These are phyloP conservation scores for Fusarium musae DNA, from an alignment of 2,329 filamentous ascomycete species.

Conservation along the genomic window DNA sequence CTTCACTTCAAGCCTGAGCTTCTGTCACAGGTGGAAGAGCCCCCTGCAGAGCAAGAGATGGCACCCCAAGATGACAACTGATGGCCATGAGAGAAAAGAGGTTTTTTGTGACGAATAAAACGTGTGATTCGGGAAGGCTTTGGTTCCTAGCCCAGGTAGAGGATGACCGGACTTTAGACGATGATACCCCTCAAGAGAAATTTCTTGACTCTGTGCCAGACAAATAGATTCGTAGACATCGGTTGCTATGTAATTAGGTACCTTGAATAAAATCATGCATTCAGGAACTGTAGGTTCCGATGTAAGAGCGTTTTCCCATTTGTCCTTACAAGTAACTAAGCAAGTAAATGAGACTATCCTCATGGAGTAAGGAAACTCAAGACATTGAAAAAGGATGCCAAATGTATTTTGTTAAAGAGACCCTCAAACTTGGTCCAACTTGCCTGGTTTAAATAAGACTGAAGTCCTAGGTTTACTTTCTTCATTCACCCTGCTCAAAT, in stretches of 20 bases:
- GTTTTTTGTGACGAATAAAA: too few relatives aligned
- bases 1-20: background rate
- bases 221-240: background rate
- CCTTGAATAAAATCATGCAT: background rate
- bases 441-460: too few relatives aligned
- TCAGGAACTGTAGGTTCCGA: too few relatives aligned
- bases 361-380: background rate
- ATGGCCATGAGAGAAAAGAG: background rate
- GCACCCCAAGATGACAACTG: background rate
- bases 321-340: background rate
- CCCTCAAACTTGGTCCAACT: too few relatives aligned
- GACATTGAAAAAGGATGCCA: background rate
- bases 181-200: background rate
- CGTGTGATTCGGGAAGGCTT: background rate
- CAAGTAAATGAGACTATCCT: background rate
- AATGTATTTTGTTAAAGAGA: background rate
- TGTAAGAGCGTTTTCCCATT: fast-evolving
- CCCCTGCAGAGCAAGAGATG: background rate
- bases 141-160: background rate
- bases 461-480: too few relatives aligned
- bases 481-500: too few relatives aligned
- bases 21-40: background rate
- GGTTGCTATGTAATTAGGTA: background rate
- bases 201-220: background rate
- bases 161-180: background rate